phyloP scores from a whole-genome alignment of 768 basidiomycete species.

The Leccinum obscurum region DNA sequence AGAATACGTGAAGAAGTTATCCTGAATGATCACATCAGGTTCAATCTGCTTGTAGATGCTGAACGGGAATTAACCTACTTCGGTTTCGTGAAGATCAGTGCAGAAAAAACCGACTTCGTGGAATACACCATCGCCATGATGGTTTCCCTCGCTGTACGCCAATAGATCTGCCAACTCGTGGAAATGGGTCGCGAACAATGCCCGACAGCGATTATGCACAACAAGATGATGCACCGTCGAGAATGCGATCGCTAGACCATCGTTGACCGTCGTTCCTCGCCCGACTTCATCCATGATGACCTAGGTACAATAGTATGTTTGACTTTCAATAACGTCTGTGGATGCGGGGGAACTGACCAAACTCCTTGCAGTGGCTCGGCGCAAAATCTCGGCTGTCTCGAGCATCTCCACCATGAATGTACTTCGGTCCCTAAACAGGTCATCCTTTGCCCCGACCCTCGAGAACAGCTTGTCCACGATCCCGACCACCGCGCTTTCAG shows the following conservation, averaged over 20 bases:
- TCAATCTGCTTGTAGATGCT: not conserved
- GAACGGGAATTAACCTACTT: constrained; percentile 45
- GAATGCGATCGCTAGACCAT: constrained; percentile 93
- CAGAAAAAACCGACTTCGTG: constrained; percentile 79
- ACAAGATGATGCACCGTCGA: constrained; percentile 83
- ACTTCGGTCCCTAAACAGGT: constrained; percentile 88
- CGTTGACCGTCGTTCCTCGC: constrained; percentile 87
- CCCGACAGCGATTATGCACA: constrained; percentile 67
- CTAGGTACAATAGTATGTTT: constrained; percentile 37
- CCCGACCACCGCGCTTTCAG: constrained; percentile 75
- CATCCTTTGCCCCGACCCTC: constrained; percentile 94
- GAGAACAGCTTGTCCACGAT: constrained; percentile 91
- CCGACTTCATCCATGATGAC: constrained; percentile 99
- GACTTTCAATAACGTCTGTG: not conserved
- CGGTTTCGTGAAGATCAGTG: constrained; percentile 79
- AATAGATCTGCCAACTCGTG: constrained; percentile 91
- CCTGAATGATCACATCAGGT: constrained; percentile 40
- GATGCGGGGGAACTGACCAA: constrained; percentile 52
- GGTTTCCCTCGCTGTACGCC: constrained; percentile 47
- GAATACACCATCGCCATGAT: constrained; percentile 49
- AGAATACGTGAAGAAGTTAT: constrained; percentile 79
- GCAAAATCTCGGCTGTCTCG: constrained; percentile 89
- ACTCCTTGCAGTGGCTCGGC: constrained; percentile 77
- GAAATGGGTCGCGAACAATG: constrained; percentile 99
- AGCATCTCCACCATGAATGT: constrained; percentile 99